phyloP scores from a whole-genome alignment of 495 filamentous ascomycete species.

The Elasticomyces elasticus region DNA sequence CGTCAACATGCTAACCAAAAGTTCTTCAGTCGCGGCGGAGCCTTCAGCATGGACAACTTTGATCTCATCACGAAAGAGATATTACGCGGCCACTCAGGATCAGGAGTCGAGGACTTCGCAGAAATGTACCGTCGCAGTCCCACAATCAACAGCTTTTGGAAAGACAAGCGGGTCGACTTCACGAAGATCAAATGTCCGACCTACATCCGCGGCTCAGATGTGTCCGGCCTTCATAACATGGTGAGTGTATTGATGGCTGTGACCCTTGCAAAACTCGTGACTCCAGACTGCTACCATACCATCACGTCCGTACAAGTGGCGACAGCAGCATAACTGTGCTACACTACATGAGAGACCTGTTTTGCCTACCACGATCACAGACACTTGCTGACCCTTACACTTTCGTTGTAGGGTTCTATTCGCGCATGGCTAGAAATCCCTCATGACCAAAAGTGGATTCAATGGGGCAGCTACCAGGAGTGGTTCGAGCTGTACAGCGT shows the following conservation, averaged over 20 bases:
- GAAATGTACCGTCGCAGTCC: slow-evolving; percentile 24
- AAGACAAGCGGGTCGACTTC: slow-evolving; percentile 14
- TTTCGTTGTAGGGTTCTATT: no score
- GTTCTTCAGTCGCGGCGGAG: background rate
- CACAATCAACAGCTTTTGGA: slow-evolving; percentile 12
- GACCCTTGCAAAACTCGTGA: no score
- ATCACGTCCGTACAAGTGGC: no score
- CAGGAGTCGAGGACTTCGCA: slow-evolving; percentile 29
- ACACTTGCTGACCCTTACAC: no score
- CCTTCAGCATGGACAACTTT: slow-evolving; percentile 25
- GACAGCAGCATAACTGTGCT: no score
- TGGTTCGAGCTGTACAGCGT: slow-evolving; percentile 35
- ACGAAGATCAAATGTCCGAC: slow-evolving; percentile 13
- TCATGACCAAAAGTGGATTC: slow-evolving; percentile 31
- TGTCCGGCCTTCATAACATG: slow-evolving; percentile 14
- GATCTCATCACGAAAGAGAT: slow-evolving; percentile 30
- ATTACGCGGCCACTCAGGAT: slow-evolving; percentile 12
- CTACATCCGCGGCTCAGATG: slow-evolving; percentile 25
- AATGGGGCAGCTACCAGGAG: slow-evolving; percentile 28
- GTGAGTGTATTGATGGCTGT: no score
- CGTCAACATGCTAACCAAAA: background rate
- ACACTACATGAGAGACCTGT: no score
- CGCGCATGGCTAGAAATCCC: slow-evolving; percentile 28
- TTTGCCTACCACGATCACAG: no score
- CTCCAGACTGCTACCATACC: no score